Evolutionary conservation across 352 stramenopile genomes (phyloP).

Genomic region (Pythium apleroticum): DNA sequence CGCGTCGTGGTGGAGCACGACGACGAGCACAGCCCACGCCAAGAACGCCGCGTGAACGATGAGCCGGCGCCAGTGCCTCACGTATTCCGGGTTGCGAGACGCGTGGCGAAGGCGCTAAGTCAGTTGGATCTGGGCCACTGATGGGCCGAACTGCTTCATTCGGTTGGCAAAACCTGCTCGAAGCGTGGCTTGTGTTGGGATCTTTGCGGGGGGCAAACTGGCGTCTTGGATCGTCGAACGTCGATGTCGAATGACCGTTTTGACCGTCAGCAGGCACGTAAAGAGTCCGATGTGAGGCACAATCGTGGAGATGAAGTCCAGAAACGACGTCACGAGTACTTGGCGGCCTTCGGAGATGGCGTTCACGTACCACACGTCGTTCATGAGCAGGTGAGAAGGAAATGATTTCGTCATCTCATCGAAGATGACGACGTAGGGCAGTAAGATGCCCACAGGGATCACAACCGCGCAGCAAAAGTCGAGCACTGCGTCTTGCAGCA

Average conservation of each 20-base stretch:
- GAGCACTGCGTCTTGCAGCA: slow-evolving; percentile 18
- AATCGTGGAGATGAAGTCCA: slow-evolving; percentile 19
- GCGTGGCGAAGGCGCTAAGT: too few relatives aligned
- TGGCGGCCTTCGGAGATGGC: slow-evolving; percentile 15
- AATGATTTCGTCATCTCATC: background rate
- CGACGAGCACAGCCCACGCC: background rate
- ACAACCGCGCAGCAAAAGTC: slow-evolving; percentile 28
- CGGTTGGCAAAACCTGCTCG: too few relatives aligned
- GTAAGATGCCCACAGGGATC: slow-evolving; percentile 25
- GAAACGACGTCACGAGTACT: slow-evolving; percentile 20
- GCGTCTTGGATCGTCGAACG: too few relatives aligned
- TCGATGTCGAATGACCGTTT: too few relatives aligned
- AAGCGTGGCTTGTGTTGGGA: too few relatives aligned
- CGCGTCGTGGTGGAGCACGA: slow-evolving; percentile 12
- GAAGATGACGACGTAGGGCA: background rate
- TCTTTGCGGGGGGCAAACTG: too few relatives aligned
- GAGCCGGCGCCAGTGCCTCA: background rate
- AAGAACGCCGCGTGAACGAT: slow-evolving; percentile 1
- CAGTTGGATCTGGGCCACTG: too few relatives aligned
- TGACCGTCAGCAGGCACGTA: too few relatives aligned
- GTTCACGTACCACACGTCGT: slow-evolving; percentile 25
- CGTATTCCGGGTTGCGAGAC: too few relatives aligned
- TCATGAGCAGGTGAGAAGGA: background rate
- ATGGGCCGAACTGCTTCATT: too few relatives aligned
- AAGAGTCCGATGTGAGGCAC: slow-evolving; percentile 5